Evolutionary conservation across 257 asterid genomes (phyloP).

Genomic region (Avicennia marina): DNA sequence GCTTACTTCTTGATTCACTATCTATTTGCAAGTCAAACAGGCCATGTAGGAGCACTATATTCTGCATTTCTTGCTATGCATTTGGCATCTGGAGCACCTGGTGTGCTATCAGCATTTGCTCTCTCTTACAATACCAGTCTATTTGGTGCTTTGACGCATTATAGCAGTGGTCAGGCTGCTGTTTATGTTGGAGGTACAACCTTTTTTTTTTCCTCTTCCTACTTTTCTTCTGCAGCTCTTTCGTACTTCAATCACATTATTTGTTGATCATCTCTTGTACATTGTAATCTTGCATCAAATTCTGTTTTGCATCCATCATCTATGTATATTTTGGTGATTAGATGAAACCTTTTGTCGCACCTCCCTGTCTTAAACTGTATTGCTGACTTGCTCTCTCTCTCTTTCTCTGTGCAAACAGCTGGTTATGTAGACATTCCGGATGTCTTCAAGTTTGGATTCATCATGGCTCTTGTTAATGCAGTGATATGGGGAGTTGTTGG

Average conservation of each 20-base stretch:
- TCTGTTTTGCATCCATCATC: too few species aligned
- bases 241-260: not conserved
- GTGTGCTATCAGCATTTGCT: conserved; percentile 72
- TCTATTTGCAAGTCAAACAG: conserved; percentile 93
- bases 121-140: conserved; percentile 86
- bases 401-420: conserved; percentile 55
- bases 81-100: conserved; percentile 89
- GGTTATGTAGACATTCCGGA: conserved; percentile 93
- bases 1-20: conserved; percentile 86
- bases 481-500: conserved; percentile 76
- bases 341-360: too few species aligned
- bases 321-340: not conserved
- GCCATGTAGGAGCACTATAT: conserved; percentile 91
- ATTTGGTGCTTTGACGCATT: conserved; percentile 93
- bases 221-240: not conserved
- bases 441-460: conserved; percentile 74
- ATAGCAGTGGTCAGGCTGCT: conserved; percentile 98
- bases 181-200: conserved; percentile 83
- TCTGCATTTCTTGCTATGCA: conserved; percentile 96
- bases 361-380: not conserved
- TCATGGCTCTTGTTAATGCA: conserved; percentile 75
- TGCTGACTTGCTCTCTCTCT: conserved; percentile 14
- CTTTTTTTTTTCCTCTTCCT: not conserved
- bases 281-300: too few species aligned
- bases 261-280: not conserved